Percentiles rank a stretch among this genome's conserved stretches.
Evolutionary conservation across 371 early-diverging fungal species (phyloP).

Genomic region (Nematocida sp.): DNA sequence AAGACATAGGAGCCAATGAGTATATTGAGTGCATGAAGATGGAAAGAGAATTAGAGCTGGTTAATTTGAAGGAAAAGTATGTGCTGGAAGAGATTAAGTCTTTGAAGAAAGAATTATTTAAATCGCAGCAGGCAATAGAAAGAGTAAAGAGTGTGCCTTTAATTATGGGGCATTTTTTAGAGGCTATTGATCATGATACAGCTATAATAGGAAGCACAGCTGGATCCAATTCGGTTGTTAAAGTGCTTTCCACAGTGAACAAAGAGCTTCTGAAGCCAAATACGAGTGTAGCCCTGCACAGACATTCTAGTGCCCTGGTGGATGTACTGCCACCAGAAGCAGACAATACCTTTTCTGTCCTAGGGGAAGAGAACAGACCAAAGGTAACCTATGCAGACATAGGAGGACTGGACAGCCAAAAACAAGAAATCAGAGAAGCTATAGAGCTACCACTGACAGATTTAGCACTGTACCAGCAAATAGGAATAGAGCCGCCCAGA

Average conservation of each 20-base stretch:
- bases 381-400: conserved; percentile 89
- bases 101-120: conserved; percentile 80
- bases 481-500: conserved; percentile 90
- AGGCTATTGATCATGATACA: conserved; percentile 90
- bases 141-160: conserved; percentile 95
- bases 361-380: conserved; percentile 63
- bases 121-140: conserved; percentile 88
- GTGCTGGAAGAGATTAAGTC: conserved; percentile 93
- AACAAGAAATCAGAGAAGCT: conserved; percentile 87
- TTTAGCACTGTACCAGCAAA: conserved; percentile 84
- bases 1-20: conserved; percentile 18
- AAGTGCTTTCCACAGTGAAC: conserved; percentile 92
- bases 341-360: conserved; percentile 64
- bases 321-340: conserved; percentile 66
- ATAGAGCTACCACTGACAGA: conserved; percentile 91
- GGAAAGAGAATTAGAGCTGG: conserved; percentile 72
- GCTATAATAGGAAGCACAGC: conserved; percentile 94
- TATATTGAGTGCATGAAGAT: conserved; percentile 84
- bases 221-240: conserved; percentile 84
- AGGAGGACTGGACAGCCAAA: conserved; percentile 90
- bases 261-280: conserved; percentile 91
- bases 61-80: conserved; percentile 92
- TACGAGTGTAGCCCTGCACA: conserved; percentile 89
- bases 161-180: conserved; percentile 95
- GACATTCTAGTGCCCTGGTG: conserved; percentile 88